Evolutionary conservation across 2,329 filamentous ascomycete genomes (phyloP).

Genomic region (Setomelanomma holmii): DNA sequence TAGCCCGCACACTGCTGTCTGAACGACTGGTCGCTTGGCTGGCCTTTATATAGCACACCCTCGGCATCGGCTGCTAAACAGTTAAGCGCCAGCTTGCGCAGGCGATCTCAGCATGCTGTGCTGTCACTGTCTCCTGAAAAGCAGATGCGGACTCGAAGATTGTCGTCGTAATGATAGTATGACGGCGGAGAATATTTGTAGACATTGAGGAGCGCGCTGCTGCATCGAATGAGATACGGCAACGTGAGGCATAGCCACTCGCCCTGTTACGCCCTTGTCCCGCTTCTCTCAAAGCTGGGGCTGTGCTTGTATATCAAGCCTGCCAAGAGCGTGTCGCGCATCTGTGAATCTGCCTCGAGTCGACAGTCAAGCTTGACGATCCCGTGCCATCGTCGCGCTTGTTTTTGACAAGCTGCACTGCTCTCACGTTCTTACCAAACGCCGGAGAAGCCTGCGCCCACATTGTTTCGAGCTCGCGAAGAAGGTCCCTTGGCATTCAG

Average conservation of each 20-base stretch:
- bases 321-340: constrained; percentile 37
- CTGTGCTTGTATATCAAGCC: constrained; percentile 44
- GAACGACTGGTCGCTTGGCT: constrained; percentile 28
- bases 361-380: constrained; percentile 35
- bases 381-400: constrained; percentile 40
- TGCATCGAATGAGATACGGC: constrained; percentile 13
- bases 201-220: constrained; percentile 6
- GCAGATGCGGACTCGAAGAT: constrained; percentile 1
- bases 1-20: constrained; percentile 9
- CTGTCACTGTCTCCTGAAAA: constrained; percentile 10
- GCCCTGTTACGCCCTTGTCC: constrained; percentile 25
- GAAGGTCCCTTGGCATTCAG: constrained; percentile 38
- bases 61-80: constrained; percentile 26
- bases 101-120: constrained; percentile 17
- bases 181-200: constrained; percentile 8
- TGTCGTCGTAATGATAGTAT: constrained; percentile 1
- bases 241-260: constrained; percentile 32
- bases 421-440: constrained; percentile 18
- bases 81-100: constrained; percentile 40
- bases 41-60: constrained; percentile 36
- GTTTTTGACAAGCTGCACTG: constrained; percentile 29
- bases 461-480: constrained; percentile 24
- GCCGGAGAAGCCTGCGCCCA: constrained; percentile 22
- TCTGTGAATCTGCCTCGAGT: constrained; percentile 47
- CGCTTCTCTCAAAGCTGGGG: constrained; percentile 37